A percentile compares a stretch with the other conserved stretches of the same genome.
phyloP scores from a whole-genome alignment of 148 eudicot genomes.

The Persicaria maculosa region DNA sequence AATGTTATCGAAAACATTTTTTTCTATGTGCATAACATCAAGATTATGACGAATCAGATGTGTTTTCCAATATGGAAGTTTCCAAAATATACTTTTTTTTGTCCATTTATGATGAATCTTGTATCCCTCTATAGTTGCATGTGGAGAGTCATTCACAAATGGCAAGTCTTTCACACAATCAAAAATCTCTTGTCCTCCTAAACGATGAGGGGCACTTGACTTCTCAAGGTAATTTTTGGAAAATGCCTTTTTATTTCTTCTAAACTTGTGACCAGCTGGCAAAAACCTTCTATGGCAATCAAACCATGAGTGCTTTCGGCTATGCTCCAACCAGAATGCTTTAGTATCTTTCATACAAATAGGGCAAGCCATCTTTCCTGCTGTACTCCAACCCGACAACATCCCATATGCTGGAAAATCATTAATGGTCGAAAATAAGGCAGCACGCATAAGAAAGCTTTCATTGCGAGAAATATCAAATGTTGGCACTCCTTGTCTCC shows the following conservation, averaged over 20 bases:
- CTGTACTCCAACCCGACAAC: neutral
- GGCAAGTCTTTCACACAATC: too few species aligned
- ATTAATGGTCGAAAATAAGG: neutral
- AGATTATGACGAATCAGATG: constrained; percentile 1
- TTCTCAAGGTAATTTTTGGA: neutral
- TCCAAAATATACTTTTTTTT: too few species aligned
- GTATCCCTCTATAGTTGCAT: neutral
- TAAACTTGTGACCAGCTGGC: neutral
- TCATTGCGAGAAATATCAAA: neutral
- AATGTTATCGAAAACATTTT: constrained; percentile 15
- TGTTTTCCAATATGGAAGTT: constrained; percentile 6
- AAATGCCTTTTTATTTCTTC: neutral
- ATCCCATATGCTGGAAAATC: constrained; percentile 1
- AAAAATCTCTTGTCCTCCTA: too few species aligned
- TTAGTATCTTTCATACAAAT: neutral
- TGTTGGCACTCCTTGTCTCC: neutral
- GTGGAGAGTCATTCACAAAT: neutral
- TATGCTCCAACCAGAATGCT: neutral
- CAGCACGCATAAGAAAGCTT: neutral
- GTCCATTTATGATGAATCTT: too few species aligned
- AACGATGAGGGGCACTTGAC: too few species aligned
- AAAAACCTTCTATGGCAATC: constrained; percentile 3
- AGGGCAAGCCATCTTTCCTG: neutral
- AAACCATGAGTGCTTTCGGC: constrained; percentile 5
- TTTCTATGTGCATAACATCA: neutral